Percentiles rank a stretch among this genome's conserved stretches.
Evolutionary conservation across 139 green algal species (phyloP).

Genomic region (Chlamydomonas sphaeroides): DNA sequence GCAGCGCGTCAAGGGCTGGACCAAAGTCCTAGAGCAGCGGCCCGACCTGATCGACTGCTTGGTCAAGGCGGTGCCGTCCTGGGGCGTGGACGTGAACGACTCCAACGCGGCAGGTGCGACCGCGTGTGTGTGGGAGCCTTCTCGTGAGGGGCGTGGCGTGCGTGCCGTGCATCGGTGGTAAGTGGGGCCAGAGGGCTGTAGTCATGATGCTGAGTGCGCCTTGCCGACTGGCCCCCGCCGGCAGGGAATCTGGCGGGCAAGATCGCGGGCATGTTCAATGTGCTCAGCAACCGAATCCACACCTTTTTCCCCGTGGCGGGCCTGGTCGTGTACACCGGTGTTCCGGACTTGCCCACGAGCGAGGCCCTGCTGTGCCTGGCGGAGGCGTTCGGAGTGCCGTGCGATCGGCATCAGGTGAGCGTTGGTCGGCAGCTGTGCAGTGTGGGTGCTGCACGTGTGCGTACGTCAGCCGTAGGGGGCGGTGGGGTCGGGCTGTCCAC

Average conservation of each 20-base stretch:
- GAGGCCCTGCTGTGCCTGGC: not conserved
- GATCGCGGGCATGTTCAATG: not conserved
- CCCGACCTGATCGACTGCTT: not conserved
- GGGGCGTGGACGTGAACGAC: not conserved
- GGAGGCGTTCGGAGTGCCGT: conserved; percentile 11
- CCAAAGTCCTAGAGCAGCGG: not conserved
- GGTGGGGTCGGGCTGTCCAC: conserved; percentile 4
- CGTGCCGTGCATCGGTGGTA: not conserved
- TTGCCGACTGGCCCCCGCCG: conserved; percentile 3
- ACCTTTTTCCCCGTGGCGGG: not conserved
- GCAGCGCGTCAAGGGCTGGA: not conserved
- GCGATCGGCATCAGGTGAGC: not conserved
- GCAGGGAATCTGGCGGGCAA: not conserved
- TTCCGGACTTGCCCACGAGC: not conserved
- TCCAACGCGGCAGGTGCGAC: not conserved
- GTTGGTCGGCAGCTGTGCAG: conserved; percentile 8
- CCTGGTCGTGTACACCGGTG: conserved; percentile 1
- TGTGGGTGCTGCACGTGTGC: not conserved
- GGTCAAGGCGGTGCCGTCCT: not conserved
- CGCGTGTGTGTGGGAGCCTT: not conserved
- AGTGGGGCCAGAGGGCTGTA: conserved; percentile 1
- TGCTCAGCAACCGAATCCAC: not conserved
- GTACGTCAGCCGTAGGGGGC: not conserved
- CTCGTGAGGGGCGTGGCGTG: conserved; percentile 1
- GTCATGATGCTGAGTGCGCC: conserved; percentile 4